Evolutionary conservation across 2,329 filamentous ascomycete species (phyloP), one percentile per base, ranked within the genome.

Genomic region (Cytospora mali): DNA sequence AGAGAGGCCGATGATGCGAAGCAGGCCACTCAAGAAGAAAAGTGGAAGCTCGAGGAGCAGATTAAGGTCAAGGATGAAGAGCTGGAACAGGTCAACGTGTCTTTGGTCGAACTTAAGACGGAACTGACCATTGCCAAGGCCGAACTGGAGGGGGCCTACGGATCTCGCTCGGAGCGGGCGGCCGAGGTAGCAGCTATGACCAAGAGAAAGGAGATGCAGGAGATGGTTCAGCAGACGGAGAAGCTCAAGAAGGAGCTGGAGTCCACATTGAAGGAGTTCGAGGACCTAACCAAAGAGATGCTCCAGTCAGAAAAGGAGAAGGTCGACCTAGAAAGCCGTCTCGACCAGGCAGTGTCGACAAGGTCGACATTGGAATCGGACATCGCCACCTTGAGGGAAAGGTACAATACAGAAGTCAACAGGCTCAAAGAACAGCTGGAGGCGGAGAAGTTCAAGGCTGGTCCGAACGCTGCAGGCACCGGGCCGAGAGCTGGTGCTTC

Each of bases 131-230:
- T 87, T 68, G 82, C 83, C 56, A 82, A 84, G 69, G 85, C 85
- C 21, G 85, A 88, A 72, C 79, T 88, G 31, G 85, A 88, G 66
- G 83, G 83, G 62, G 84, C 84, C 28, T 86, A 87, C 70, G 84
- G 84, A 62, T 81, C 81, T 62, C 81, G 84, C 64, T 80, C 82
- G 62, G 80, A 87, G 74, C 82, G 85, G 25, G 84, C 84, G 23
- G 81, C 82, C 14, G 84, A 86, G 67, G 80, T 81, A 23, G 84
- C 84, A 1, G 82, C 82, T 52, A 75, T 78, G 53, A 71, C 81
- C 68, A 82, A 84, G 73, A 79, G 74, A 61, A 76, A 75, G n/a
- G 79, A 84, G 69, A 74, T 79, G 50, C 68, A 74, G 60, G 78
- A 79, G 68, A 75, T 85, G 49, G 74, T 79, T 67, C 70, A 73